Conservation (phyloP, 176 grass and related monocot genomes). For the Eragrostis curvula region DNA sequence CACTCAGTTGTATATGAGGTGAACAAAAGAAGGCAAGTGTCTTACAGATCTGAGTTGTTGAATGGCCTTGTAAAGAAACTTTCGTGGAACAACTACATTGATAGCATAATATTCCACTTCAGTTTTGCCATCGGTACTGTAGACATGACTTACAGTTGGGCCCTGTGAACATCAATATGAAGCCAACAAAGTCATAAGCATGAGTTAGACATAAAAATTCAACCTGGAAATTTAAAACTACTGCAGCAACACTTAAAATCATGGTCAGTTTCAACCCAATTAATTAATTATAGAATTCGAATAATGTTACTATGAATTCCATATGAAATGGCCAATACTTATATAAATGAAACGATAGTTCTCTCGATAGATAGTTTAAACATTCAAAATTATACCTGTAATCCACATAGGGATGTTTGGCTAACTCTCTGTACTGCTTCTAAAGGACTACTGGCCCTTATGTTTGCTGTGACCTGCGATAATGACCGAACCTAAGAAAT, state of each 20-base stretch:
- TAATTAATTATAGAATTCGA: no score
- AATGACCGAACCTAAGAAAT: conserved; percentile 26
- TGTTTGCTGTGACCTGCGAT: conserved; percentile 90
- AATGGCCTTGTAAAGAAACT: conserved; percentile 85
- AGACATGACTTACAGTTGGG: conserved; percentile 91
- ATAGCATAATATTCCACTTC: conserved; percentile 84
- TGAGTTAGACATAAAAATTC: conserved; percentile 18
- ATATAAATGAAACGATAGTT: no score
- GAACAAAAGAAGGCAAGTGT: background rate
- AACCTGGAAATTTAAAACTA: conserved; percentile 29
- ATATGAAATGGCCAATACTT: no score
- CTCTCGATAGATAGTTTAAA: no score
- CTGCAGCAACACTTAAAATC: background rate
- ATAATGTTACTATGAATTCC: no score
- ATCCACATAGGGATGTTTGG: conserved; percentile 77
- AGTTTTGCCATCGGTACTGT: conserved; percentile 63
- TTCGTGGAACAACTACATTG: conserved; percentile 84
- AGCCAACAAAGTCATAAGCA: conserved; percentile 24
- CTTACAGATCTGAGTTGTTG: conserved; percentile 94
- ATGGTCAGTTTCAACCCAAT: background rate
- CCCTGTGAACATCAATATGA: conserved; percentile 71
- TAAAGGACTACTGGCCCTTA: conserved; percentile 83
- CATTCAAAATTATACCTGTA: conserved; percentile 62
- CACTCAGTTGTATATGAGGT: no score
- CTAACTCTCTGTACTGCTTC: conserved; percentile 87